Evolutionary conservation across 768 basidiomycete genomes (phyloP).

Genomic region (Roridomyces roridus): DNA sequence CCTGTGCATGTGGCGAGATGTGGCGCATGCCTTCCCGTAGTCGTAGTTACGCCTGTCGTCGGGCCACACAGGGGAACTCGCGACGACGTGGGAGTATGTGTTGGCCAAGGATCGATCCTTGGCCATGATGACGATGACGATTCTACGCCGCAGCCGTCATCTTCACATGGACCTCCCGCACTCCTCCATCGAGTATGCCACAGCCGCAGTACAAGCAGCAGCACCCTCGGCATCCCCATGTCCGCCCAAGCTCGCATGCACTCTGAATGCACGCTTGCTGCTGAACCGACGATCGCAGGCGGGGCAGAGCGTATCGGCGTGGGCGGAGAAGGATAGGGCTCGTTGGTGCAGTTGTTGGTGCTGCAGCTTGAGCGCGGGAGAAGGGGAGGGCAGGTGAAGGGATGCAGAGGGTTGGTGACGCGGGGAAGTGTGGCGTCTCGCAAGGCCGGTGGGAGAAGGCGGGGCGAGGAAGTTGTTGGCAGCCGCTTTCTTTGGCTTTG

Average conservation of each 20-base stretch:
- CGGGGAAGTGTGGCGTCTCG: slow-evolving; percentile 19
- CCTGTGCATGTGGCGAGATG: too few relatives aligned
- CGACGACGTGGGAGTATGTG: too few relatives aligned
- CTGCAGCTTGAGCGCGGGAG: too few relatives aligned
- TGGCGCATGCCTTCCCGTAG: too few relatives aligned
- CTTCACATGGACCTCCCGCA: not conserved
- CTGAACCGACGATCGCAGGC: slow-evolving; percentile 21
- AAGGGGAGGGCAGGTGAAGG: not conserved
- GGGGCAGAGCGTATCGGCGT: slow-evolving; percentile 12
- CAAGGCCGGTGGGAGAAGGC: slow-evolving; percentile 13
- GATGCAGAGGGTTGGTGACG: slow-evolving; percentile 2
- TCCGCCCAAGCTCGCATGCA: slow-evolving; percentile 12
- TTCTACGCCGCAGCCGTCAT: not conserved
- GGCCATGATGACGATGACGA: not conserved
- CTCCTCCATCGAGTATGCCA: slow-evolving; percentile 21
- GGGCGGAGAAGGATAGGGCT: not conserved
- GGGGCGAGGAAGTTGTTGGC: slow-evolving; percentile 20
- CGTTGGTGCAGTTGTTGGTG: not conserved
- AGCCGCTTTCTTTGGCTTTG: too few relatives aligned
- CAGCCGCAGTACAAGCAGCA: slow-evolving; percentile 19
- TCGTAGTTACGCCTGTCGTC: too few relatives aligned
- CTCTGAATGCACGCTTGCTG: slow-evolving; percentile 16
- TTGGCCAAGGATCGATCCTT: not conserved
- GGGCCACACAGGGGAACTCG: too few relatives aligned
- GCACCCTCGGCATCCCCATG: not conserved